Base-by-base conservation (phyloP, 2,329 filamentous ascomycete species). In the Coniochaeta hoffmannii region DNA sequence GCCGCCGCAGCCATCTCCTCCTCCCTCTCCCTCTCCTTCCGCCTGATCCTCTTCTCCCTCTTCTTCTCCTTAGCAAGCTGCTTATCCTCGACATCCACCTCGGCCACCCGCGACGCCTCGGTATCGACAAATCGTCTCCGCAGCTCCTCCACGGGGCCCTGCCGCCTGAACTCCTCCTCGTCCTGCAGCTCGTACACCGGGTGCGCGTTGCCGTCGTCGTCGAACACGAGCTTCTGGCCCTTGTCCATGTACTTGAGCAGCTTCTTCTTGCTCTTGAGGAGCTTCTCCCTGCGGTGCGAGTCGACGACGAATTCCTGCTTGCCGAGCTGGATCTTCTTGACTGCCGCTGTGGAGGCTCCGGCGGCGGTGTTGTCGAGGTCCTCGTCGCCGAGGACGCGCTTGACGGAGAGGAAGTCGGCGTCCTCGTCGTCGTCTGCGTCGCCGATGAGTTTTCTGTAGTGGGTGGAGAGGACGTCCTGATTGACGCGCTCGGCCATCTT, bases 401-500 rank as follows among this genome's bases (percentile, higher is more conserved):
- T 99, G 60, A 97, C 88, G 3, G 87, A 84, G 54, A 96, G 76
- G 79, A 99, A 97, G 61, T 95, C 87, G 57, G 84, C 84, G 52
- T 90, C 88, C 54, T 82, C 80, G 3, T 68, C 76, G 3, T 65
- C 68, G 52, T 60, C 60, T 50, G 70, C 67, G 59, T 72, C 71
- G 61, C 70, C 79, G 58, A 97, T 85, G 60, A 99, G 80, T 66
- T 93, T 96, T 57, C 85, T 83, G 76, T 97, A 97, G 72, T 99
- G 94, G 55, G 87, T 85, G n/a, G 93, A 92, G 60, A 99, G 73
- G 31, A 99, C 89, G 67, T 97, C 92, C 71, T 97, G 93, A 71
- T 99, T 99, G 63, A 88, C 89, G 58, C 94, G 82, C 75, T 97
- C 93, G 71, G 97, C 97, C 94, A 99, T 97, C 63, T 90, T 87